phyloP scores from a whole-genome alignment of 331 rosid genomes.

The Arachis monticola region DNA sequence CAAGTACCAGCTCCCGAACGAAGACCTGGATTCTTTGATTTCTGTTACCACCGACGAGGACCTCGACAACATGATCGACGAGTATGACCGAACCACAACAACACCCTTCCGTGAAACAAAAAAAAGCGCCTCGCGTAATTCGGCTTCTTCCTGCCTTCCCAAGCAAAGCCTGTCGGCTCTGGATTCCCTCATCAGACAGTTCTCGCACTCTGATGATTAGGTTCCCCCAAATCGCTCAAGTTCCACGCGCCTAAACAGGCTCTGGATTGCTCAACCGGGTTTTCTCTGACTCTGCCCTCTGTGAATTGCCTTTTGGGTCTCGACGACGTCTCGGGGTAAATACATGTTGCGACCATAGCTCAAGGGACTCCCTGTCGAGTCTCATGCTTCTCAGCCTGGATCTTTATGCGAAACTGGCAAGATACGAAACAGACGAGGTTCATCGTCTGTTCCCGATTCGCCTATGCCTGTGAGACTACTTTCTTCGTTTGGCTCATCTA shows the following conservation, averaged over 20 bases:
- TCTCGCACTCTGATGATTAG: slow-evolving; percentile 69
- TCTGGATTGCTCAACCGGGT: slow-evolving; percentile 71
- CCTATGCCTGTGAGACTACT: slow-evolving; percentile 87
- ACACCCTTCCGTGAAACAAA: slow-evolving; percentile 52
- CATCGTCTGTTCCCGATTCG: slow-evolving; percentile 95
- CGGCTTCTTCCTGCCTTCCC: slow-evolving; percentile 79
- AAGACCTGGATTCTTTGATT: slow-evolving; percentile 89
- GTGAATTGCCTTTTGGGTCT: slow-evolving; percentile 79
- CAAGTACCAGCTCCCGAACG: slow-evolving; percentile 90
- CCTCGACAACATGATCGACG: slow-evolving; percentile 94
- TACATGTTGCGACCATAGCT: slow-evolving; percentile 56
- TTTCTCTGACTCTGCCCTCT: slow-evolving; percentile 81
- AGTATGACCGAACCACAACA: slow-evolving; percentile 77
- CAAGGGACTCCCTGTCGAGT: slow-evolving; percentile 54
- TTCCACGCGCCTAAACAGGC: slow-evolving; percentile 70
- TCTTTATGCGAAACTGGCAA: slow-evolving; percentile 68
- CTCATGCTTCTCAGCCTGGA: slow-evolving; percentile 52
- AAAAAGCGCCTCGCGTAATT: slow-evolving; percentile 80
- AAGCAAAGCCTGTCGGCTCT: slow-evolving; percentile 73
- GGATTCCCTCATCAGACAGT: no score
- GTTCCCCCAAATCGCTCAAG: slow-evolving; percentile 79
- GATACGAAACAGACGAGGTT: slow-evolving; percentile 74
- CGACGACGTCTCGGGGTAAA: slow-evolving; percentile 66
- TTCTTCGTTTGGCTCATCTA: slow-evolving; percentile 97
- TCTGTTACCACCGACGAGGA: slow-evolving; percentile 93